These are phyloP conservation scores for Haematococcus lacustris DNA, from an alignment of 139 green algal species.

Conservation along the genomic window DNA sequence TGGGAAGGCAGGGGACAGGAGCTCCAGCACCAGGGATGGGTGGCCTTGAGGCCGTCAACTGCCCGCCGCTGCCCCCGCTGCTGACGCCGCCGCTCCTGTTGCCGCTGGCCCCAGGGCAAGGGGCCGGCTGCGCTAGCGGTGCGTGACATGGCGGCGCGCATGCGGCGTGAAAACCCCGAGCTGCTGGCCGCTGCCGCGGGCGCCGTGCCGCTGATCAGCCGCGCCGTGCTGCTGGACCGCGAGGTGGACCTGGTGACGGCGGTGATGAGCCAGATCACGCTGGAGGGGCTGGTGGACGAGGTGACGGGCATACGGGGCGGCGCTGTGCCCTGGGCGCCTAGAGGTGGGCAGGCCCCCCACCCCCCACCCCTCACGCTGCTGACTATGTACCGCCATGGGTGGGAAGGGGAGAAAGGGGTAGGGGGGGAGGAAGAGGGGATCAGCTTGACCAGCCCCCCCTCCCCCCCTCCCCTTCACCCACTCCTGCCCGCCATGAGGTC, in stretches of 20 bases:
- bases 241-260: conserved; percentile 81
- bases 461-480: no score
- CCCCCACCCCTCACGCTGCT: no score
- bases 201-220: conserved; percentile 22
- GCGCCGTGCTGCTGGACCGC: conserved; percentile 71
- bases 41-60: background rate
- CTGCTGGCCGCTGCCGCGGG: conserved; percentile 1
- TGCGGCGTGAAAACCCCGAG: conserved; percentile 55
- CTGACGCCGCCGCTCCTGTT: background rate
- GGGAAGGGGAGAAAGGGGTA: no score
- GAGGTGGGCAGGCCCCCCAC: conserved; percentile 1
- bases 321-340: conserved; percentile 21
- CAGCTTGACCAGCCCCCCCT: no score
- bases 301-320: conserved; percentile 67
- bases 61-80: background rate
- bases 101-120: conserved; percentile 48
- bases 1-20: background rate
- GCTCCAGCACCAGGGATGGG: background rate
- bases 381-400: no score
- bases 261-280: conserved; percentile 91
- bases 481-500: no score
- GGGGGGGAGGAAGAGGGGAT: no score
- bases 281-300: conserved; percentile 94
- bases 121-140: conserved; percentile 60
- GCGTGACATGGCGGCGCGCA: conserved; percentile 55